Evolutionary conservation across 345 rosid species (phyloP).

Genomic region (Pistacia atlantica): DNA sequence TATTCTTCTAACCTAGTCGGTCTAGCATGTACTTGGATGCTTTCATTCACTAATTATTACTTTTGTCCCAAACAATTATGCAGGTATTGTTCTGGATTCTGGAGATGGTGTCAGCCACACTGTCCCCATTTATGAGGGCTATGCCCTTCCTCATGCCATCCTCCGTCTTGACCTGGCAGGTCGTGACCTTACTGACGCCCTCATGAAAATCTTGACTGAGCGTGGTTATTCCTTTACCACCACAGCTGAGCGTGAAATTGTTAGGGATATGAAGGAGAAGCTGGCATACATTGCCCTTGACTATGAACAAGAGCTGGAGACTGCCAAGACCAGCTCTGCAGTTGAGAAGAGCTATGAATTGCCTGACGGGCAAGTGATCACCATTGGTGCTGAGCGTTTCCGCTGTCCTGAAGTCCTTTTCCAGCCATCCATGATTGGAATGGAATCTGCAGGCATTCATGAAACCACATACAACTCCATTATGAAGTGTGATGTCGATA

Average conservation of each 20-base stretch:
- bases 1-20: background rate
- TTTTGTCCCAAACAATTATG: constrained; percentile 3
- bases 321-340: constrained; percentile 57
- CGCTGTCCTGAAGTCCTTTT: constrained; percentile 72
- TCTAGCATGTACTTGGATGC: background rate
- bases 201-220: constrained; percentile 63
- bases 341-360: constrained; percentile 71
- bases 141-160: constrained; percentile 68
- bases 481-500: constrained; percentile 65
- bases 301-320: constrained; percentile 70
- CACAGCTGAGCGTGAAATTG: constrained; percentile 74
- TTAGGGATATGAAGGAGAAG: constrained; percentile 73
- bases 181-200: constrained; percentile 60
- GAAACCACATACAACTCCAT: constrained; percentile 68
- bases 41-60: constrained; percentile 9
- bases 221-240: constrained; percentile 77
- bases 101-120: constrained; percentile 78
- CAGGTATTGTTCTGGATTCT: constrained; percentile 67
- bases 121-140: constrained; percentile 66
- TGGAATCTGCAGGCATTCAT: constrained; percentile 68
- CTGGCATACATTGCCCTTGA: constrained; percentile 68
- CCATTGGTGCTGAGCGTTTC: constrained; percentile 67
- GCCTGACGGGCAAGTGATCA: constrained; percentile 73
- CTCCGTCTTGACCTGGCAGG: constrained; percentile 66
- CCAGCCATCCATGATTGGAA: constrained; percentile 76